Evolutionary conservation across 2,329 filamentous ascomycete genomes (phyloP), one percentile per base, ranked within the genome.

Genomic region (Gremmenia infestans): DNA sequence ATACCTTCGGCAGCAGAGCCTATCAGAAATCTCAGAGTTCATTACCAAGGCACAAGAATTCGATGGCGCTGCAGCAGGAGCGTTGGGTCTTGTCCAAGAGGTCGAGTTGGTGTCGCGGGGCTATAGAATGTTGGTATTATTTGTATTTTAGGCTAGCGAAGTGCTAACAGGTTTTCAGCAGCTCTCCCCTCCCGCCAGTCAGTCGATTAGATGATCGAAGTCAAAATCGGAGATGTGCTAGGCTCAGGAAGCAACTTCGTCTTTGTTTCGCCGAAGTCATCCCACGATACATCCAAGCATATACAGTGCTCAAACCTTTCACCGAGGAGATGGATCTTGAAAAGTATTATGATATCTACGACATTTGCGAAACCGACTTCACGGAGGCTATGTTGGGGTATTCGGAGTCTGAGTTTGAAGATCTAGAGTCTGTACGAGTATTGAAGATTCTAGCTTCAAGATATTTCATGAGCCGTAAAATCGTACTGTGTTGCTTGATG

Each of bases 61-160:
- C 64, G 91, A 97, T 72, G 83, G 86, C 42, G 86, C 87, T 22
- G 85, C 83, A 42, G 85, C 86, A 40, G 87, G 89, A 35, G 88
- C 89, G 2, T 77, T 96, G 54, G 85, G 88, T 39, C 81, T 96
- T 58, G 87, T 97, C 60, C 92, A 96, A 71, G 92, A 97, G 73
- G 91, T 97, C n/a, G 92, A 97, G 74, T 79, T 97, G 35, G 91
- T 97, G 25, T 95, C 92, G 32, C 84, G 92, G 64, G 92, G 92
- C 22, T 97, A 96, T 72, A 81, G 89, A 73, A 79, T 96, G 85
- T 91, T 73, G 71, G 85, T 75, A 35, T 22, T 17, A 15, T 36
- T 3, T 12, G 17, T 37, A 19, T 47, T 7, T 15, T 39, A 2
- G 32, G 12, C 23, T n/a, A 37, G 7, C 19, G 45, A 17, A 25